Evolutionary conservation across 495 filamentous ascomycete genomes (phyloP).

Genomic region (Aspergillus avenaceus): DNA sequence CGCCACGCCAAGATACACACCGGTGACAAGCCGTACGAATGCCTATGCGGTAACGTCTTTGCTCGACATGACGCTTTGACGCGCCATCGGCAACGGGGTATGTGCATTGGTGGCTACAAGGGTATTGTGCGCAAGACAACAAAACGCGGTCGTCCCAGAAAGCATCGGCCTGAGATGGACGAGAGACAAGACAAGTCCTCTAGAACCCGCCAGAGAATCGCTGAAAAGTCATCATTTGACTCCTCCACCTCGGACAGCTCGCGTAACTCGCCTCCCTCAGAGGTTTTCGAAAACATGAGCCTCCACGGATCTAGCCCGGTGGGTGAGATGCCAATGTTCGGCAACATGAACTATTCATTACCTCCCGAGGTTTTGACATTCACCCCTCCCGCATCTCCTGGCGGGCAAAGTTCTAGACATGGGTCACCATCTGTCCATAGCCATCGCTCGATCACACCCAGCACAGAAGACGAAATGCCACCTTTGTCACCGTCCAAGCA

Average conservation of each 20-base stretch:
- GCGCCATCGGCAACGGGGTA: constrained; percentile 86
- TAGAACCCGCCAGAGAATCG: constrained; percentile 43
- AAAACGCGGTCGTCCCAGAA: constrained; percentile 65
- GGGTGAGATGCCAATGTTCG: constrained; percentile 35
- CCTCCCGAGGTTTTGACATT: constrained; percentile 39
- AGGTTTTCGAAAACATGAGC: constrained; percentile 38
- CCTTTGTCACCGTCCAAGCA: constrained; percentile 28
- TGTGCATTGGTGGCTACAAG: constrained; percentile 90
- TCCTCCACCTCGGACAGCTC: constrained; percentile 33
- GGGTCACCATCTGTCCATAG: constrained; percentile 41
- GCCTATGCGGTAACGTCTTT: constrained; percentile 85
- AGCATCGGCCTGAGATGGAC: constrained; percentile 59
- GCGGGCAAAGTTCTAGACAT: constrained; percentile 36
- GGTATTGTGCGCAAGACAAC: constrained; percentile 69
- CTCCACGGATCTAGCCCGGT: constrained; percentile 43
- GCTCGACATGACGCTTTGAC: constrained; percentile 93
- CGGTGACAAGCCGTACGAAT: constrained; percentile 87
- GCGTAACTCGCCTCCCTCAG: constrained; percentile 27
- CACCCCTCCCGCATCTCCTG: constrained; percentile 48
- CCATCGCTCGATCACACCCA: constrained; percentile 41
- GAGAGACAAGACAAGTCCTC: constrained; percentile 61
- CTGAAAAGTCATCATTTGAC: constrained; percentile 34
- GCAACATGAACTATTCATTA: constrained; percentile 38
- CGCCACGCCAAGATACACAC: constrained; percentile 95
- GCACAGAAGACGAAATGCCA: constrained; percentile 40